Base-by-base conservation (phyloP, 805 yeast genomes). In the Diddensiella santjacobensis region DNA sequence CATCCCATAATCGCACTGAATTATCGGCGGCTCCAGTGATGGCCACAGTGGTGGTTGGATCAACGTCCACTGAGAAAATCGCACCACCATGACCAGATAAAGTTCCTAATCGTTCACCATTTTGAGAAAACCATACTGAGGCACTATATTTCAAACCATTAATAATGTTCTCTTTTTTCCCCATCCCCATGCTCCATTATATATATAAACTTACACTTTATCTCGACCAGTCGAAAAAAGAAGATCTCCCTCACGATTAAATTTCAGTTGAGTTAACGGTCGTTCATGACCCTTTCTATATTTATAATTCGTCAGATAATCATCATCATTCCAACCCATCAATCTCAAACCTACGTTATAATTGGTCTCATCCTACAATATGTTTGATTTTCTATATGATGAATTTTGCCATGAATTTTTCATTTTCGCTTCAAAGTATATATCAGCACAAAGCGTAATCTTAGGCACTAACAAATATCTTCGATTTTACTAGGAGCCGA, bases 51-150 rank as follows among this genome's bases (percentile, higher is more conserved):
- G 91, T 75, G 48, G 77, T 75, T 29, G 67, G 66, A 66, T 87
- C 93, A 40, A 89, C 83, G 66, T 90, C 98, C 56, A 93, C 83
- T 29, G 96, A 83, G 93, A 95, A 88, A 61, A 93, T 83, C 47
- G 96, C 86, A 82, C 99, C 99, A 50, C 77, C 76, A 68, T 93
- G 98, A 6, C 90, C 90, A 38, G 70, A 80, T 58, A 87, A 79
- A 51, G 99, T 93, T 44, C 99, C 99, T 50, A 93, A 70, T 68
- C 98, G 81, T 71, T 93, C 99, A 61, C 99, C 99, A 67, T 90
- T 91, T 54, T 85, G 82, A 24, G 97, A 80, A 70, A 79, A 93
- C 97, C 98, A 95, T 53, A 91, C 83, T 41, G 90, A 83, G 1
- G 95, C 96, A 46, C 52, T 50, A 39, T 24, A 35, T n/a, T n/a